Evolutionary conservation across 257 asterid genomes (phyloP).

Genomic region (Solanum rostratum): DNA sequence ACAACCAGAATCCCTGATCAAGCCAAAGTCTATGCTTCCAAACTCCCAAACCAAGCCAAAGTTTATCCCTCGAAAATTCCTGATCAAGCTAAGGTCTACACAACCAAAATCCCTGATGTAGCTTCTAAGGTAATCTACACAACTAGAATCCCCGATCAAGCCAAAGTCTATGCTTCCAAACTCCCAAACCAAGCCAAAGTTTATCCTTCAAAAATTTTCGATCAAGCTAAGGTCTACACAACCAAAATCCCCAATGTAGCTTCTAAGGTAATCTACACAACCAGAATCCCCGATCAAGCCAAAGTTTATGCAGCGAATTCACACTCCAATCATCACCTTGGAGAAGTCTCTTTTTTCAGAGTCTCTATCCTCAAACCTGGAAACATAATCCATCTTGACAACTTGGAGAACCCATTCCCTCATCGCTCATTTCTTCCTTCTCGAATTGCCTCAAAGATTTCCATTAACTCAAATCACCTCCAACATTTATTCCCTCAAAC

Average conservation of each 20-base stretch:
- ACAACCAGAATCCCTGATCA: background rate
- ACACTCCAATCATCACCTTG: background rate
- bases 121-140: background rate
- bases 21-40: background rate
- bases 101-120: background rate
- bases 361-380: slow-evolving; percentile 15
- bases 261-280: background rate
- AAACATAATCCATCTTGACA: slow-evolving; percentile 17
- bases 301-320: background rate
- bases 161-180: too few relatives aligned
- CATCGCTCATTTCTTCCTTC: slow-evolving; percentile 31
- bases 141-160: background rate
- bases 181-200: too few relatives aligned
- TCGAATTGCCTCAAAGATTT: slow-evolving; percentile 12
- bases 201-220: background rate
- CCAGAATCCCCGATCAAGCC: background rate
- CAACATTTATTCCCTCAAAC: slow-evolving; percentile 12
- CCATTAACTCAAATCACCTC: background rate
- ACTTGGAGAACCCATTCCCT: slow-evolving; percentile 15
- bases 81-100: background rate
- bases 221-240: background rate
- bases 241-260: background rate
- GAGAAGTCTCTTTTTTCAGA: slow-evolving; percentile 20
- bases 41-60: background rate
- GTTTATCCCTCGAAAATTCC: background rate